Conservation (phyloP, 1,139 yeast genomes). For the Pichia sp. region DNA sequence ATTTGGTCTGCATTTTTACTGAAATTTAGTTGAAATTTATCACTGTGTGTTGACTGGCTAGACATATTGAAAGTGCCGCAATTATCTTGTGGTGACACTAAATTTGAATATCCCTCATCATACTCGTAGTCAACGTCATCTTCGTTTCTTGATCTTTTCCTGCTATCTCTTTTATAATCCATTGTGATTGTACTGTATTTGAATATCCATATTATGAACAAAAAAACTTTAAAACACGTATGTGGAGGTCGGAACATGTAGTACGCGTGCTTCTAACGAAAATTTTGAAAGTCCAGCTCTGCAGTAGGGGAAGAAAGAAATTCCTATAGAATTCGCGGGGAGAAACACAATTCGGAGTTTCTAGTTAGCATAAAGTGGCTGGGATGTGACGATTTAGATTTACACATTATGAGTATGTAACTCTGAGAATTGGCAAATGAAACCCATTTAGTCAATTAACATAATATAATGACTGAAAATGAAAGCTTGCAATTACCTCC, state of each 20-base stretch:
- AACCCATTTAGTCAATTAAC: too few species aligned
- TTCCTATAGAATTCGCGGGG: neutral
- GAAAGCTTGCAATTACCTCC: neutral
- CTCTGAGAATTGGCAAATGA: too few species aligned
- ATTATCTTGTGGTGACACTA: neutral
- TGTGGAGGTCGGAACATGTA: too few species aligned
- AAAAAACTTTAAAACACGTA: neutral
- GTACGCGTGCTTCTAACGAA: neutral
- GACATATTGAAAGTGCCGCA: neutral
- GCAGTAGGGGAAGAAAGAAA: too few species aligned
- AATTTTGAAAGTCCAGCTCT: too few species aligned
- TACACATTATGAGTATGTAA: too few species aligned
- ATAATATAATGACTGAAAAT: neutral
- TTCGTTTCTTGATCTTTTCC: neutral
- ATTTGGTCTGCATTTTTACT: neutral
- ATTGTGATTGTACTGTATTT: neutral
- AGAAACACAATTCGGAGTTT: neutral
- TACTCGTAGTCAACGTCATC: neutral
- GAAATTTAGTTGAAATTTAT: neutral
- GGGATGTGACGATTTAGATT: neutral
- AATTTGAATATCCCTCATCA: neutral
- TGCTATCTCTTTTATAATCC: neutral
- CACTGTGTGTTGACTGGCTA: neutral
- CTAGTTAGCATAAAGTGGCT: neutral
- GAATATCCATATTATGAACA: neutral